Evolutionary conservation across 345 rosid species (phyloP).

Genomic region (Rhodamnia argentea): DNA sequence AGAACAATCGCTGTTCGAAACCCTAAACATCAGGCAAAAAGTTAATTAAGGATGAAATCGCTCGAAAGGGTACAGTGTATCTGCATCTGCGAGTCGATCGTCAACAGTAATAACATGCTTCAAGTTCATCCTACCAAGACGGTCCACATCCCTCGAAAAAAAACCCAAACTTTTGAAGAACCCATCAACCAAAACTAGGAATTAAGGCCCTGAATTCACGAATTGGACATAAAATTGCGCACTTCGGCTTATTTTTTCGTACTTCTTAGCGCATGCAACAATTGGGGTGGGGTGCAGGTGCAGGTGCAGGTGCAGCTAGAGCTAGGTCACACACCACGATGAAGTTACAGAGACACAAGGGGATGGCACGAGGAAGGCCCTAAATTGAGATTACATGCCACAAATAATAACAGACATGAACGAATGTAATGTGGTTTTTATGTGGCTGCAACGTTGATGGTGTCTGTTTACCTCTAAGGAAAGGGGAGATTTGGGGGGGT

Average conservation of each 20-base stretch:
- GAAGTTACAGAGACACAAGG: not conserved
- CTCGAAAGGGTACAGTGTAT: not conserved
- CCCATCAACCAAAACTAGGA: not conserved
- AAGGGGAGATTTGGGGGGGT: not conserved
- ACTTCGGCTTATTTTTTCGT: not conserved
- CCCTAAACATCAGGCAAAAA: not conserved
- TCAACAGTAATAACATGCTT: not conserved
- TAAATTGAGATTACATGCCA: not conserved
- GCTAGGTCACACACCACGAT: not conserved
- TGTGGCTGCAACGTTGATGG: slow-evolving; percentile 3
- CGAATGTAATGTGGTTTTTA: not conserved
- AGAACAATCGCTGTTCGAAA: not conserved
- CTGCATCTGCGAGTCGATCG: slow-evolving; percentile 2
- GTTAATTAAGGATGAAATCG: not conserved
- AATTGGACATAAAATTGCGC: not conserved
- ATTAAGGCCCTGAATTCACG: not conserved
- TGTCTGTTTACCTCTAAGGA: slow-evolving; percentile 16
- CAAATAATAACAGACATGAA: not conserved
- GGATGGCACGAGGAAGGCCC: not conserved
- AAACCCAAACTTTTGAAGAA: not conserved
- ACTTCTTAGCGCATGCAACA: not conserved
- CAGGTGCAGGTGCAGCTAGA: not conserved
- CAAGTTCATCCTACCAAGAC: not conserved
- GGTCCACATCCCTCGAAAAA: slow-evolving; percentile 2
- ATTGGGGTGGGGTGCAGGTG: not conserved